Evolutionary conservation across 805 yeast genomes (phyloP).

Genomic region (Sugiyamaella americana): DNA sequence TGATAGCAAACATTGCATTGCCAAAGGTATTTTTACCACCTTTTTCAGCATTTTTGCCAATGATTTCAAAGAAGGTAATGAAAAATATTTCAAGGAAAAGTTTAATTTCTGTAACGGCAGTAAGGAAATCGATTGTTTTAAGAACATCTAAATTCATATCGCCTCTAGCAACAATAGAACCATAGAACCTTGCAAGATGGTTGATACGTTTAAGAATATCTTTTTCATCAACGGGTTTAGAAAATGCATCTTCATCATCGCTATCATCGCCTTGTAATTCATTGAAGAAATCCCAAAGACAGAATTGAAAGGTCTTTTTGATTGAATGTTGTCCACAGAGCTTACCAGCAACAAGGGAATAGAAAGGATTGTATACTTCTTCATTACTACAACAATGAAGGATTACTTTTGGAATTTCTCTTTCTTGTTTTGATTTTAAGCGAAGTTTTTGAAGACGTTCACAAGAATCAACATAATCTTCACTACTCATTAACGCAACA

Average conservation of each 20-base stretch:
- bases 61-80: slow-evolving; percentile 56
- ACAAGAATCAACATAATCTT: slow-evolving; percentile 83
- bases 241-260: slow-evolving; percentile 16
- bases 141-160: slow-evolving; percentile 67
- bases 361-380: slow-evolving; percentile 81
- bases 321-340: slow-evolving; percentile 65
- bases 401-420: slow-evolving; percentile 81
- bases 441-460: slow-evolving; percentile 73
- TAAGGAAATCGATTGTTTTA: slow-evolving; percentile 65
- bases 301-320: slow-evolving; percentile 80
- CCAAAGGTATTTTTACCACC: slow-evolving; percentile 16
- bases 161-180: slow-evolving; percentile 66
- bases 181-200: slow-evolving; percentile 77
- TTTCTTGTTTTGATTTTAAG: slow-evolving; percentile 70
- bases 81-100: slow-evolving; percentile 70
- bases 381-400: slow-evolving; percentile 84
- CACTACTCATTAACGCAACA: slow-evolving; percentile 90
- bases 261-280: slow-evolving; percentile 57
- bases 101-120: slow-evolving; percentile 53
- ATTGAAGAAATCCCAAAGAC: slow-evolving; percentile 79
- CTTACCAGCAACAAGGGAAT: slow-evolving; percentile 70
- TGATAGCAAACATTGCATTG: slow-evolving; percentile 22
- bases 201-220: slow-evolving; percentile 54
- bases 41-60: slow-evolving; percentile 41
- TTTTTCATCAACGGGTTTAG: slow-evolving; percentile 17